Conservation (phyloP, 495 filamentous ascomycete species). For the Tuber umbilicatum region DNA sequence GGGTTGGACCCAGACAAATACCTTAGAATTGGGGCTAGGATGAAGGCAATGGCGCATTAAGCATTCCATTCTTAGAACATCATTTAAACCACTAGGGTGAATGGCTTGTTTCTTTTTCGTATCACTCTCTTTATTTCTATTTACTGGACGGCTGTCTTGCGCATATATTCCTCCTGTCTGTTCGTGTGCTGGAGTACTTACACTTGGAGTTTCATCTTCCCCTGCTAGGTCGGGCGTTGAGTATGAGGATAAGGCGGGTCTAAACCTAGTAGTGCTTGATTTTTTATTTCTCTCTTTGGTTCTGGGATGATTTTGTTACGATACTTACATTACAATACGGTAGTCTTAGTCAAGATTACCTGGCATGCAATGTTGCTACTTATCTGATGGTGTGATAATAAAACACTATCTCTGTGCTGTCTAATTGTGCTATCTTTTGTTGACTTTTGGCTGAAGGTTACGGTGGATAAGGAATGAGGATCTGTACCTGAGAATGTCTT, state of each 20-base stretch:
- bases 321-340: neutral
- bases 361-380: neutral
- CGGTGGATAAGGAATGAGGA: neutral
- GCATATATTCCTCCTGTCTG: neutral
- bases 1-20: conserved; percentile 48
- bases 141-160: neutral
- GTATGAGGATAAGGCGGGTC: neutral
- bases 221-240: neutral
- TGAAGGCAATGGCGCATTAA: conserved; percentile 38
- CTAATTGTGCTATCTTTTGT: neutral
- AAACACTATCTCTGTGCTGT: neutral
- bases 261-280: neutral
- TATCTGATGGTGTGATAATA: neutral
- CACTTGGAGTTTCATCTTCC: neutral
- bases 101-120: neutral
- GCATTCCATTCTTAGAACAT: neutral
- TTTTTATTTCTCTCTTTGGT: neutral
- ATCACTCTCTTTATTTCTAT: neutral
- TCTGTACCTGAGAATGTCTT: neutral
- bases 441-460: neutral
- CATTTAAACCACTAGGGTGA: neutral
- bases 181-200: neutral
- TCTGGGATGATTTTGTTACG: neutral
- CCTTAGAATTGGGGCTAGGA: conserved; percentile 50
- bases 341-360: neutral